Percentiles rank a stretch among this genome's conserved stretches.
Evolutionary conservation across 2,329 filamentous ascomycete species (phyloP).

Genomic region (Rutstroemia sp.): DNA sequence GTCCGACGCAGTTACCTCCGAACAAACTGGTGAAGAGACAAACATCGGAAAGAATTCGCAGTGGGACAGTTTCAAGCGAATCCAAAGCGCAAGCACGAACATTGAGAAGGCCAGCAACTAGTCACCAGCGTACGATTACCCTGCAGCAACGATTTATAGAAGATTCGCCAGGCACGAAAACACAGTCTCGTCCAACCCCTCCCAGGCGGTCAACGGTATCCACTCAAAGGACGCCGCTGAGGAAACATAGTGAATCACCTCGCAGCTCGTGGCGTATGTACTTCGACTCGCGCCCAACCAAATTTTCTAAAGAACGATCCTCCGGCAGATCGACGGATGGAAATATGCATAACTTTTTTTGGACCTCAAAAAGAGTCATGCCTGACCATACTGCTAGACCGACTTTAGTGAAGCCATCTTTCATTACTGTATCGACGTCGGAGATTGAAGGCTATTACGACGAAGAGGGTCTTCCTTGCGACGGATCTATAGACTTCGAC

Average conservation of each 20-base stretch:
- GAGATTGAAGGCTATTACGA: constrained; percentile 15
- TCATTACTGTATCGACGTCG: constrained; percentile 18
- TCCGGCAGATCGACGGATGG: constrained; percentile 24
- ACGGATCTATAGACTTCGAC: constrained; percentile 16
- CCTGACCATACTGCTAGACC: constrained; percentile 23
- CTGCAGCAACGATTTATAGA: constrained; percentile 44
- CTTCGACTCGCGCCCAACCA: constrained; percentile 28
- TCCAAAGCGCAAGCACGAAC: constrained; percentile 56
- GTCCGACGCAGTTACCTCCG: constrained; percentile 43
- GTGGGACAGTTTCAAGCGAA: constrained; percentile 37
- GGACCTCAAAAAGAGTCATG: constrained; percentile 26
- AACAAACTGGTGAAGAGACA: constrained; percentile 76
- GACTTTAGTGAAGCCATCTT: constrained; percentile 27
- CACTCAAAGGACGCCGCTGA: constrained; percentile 14
- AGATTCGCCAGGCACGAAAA: constrained; percentile 17
- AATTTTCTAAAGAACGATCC: constrained; percentile 23
- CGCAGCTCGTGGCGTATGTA: constrained; percentile 26
- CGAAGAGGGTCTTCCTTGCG: constrained; percentile 21
- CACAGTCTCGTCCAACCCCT: constrained; percentile 12
- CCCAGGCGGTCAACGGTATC: constrained; percentile 10
- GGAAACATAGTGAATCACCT: constrained; percentile 16
- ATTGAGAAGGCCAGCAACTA: constrained; percentile 68
- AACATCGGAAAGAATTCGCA: constrained; percentile 44
- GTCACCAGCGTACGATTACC: constrained; percentile 68
- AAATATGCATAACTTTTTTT: constrained; percentile 17